A percentile compares a stretch with the other conserved stretches of the same genome.
These are phyloP conservation scores for Blepharisma japonicum DNA, from an alignment of 73 alveolate species.

Conservation along the genomic window DNA sequence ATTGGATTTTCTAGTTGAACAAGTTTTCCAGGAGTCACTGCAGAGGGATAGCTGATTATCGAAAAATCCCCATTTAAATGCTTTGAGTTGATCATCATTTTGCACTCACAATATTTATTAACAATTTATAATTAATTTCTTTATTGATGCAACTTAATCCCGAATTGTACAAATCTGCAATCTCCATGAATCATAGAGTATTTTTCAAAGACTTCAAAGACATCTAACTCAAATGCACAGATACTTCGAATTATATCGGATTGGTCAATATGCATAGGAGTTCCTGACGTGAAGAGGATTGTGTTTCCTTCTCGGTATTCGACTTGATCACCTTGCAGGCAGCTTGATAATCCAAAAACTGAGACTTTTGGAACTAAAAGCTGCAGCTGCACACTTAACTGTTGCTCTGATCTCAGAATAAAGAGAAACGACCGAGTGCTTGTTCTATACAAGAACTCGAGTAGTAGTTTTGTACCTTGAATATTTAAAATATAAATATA, in stretches of 20 bases:
- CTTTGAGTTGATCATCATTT: too few species aligned
- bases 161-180: conserved; percentile 25
- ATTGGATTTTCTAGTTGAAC: too few species aligned
- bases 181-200: conserved; percentile 33
- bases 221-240: conserved; percentile 24
- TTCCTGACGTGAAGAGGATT: background rate
- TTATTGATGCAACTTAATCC: background rate
- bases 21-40: too few species aligned
- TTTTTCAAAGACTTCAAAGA: conserved; percentile 21
- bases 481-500: conserved; percentile 7
- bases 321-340: conserved; percentile 14
- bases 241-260: conserved; percentile 20
- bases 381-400: conserved; percentile 9
- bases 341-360: conserved; percentile 18
- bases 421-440: background rate
- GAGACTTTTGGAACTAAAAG: background rate
- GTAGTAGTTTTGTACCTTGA: conserved; percentile 1
- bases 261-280: conserved; percentile 10
- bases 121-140: too few species aligned
- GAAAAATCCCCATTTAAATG: too few species aligned
- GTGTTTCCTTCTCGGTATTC: conserved; percentile 19
- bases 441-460: conserved; percentile 21
- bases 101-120: too few species aligned
- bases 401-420: background rate
- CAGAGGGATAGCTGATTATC: too few species aligned